Base-by-base conservation (phyloP, 2,329 filamentous ascomycete species). In the Penicillium sp. region DNA sequence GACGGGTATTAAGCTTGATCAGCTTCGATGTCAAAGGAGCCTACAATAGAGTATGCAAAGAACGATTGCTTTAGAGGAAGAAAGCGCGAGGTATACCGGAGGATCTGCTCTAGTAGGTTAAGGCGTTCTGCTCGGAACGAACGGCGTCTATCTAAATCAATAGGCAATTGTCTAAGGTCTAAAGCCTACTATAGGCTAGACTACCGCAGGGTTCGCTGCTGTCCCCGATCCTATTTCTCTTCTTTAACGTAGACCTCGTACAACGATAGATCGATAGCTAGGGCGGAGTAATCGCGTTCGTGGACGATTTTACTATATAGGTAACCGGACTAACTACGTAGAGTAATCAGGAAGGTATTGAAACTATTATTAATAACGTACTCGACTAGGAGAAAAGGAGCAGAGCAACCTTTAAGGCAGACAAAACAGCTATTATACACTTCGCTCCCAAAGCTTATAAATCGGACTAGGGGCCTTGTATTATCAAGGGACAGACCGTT, bases 21-120 rank as follows among this genome's bases (percentile, higher is more conserved):
- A 76, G 71, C 57, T 79, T 79, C 52, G 72, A 80, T 64, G 67
- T 80, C 1, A 79, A 80, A 62, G 75, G 76, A 22, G 77, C 74
- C 54, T 42, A 42, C 3, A 42, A 42, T 19, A 8, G 38, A 19
- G 38, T 42, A 5, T 42, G 6, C 7, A 19, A 42, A 19, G 38
- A 42, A 42, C 38, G 38, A 42, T 10, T 42, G 6, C 16, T 42
- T 10, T 6, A 42, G 5, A 42, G 38, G 16, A 42, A 19, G 3
- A 42, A 42, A 42, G 38, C 38, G 38, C 16, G 16, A 42, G 38
- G 38, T 6, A 42, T 42, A 42, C 38, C 16, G 6, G 38, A 42
- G 38, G 38, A 8, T n/a, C 38, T 42, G 6, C 38, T 42, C 5
- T n/a, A n/a, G 38, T 42, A 7, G 38, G 38, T 42, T 19, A 6